A percentile compares a stretch with the other conserved stretches of the same genome.
phyloP scores from a whole-genome alignment of 768 basidiomycete genomes.

The Cystobasidium tubakii region DNA sequence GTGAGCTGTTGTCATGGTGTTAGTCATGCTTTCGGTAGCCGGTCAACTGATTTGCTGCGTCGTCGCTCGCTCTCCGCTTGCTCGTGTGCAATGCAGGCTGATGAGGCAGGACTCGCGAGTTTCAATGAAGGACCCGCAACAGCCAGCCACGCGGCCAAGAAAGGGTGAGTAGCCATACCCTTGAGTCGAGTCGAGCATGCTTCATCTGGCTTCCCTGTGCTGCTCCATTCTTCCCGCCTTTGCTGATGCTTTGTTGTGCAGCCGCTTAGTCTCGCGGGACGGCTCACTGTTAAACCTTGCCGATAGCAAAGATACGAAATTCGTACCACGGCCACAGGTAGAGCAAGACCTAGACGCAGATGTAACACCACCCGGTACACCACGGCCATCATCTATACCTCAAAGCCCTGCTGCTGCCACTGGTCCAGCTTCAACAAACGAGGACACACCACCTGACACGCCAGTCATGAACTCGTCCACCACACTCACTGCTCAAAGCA shows the following conservation, averaged over 20 bases:
- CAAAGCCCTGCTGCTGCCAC: neutral
- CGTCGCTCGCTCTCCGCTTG: neutral
- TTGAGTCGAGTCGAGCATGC: too few species aligned
- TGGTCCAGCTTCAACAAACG: neutral
- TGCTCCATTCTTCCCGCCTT: neutral
- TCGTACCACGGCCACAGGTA: neutral
- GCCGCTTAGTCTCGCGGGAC: constrained; percentile 34
- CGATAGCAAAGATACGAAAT: neutral
- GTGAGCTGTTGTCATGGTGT: constrained; percentile 1
- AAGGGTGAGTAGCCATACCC: constrained; percentile 4
- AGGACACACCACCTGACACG: constrained; percentile 20
- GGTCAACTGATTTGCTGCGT: too few species aligned
- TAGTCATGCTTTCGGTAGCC: too few species aligned
- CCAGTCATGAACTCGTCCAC: neutral
- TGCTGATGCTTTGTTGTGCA: neutral
- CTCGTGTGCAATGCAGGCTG: neutral
- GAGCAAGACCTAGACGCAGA: constrained; percentile 15
- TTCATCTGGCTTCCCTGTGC: too few species aligned
- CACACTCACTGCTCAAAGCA: neutral
- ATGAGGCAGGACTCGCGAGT: neutral
- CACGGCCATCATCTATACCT: neutral
- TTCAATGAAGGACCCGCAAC: neutral
- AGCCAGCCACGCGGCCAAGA: constrained; percentile 18
- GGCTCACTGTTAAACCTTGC: neutral
- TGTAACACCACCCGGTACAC: constrained; percentile 24